Conservation (phyloP, 176 grass and related monocot species). For the Thalia dealbata region DNA sequence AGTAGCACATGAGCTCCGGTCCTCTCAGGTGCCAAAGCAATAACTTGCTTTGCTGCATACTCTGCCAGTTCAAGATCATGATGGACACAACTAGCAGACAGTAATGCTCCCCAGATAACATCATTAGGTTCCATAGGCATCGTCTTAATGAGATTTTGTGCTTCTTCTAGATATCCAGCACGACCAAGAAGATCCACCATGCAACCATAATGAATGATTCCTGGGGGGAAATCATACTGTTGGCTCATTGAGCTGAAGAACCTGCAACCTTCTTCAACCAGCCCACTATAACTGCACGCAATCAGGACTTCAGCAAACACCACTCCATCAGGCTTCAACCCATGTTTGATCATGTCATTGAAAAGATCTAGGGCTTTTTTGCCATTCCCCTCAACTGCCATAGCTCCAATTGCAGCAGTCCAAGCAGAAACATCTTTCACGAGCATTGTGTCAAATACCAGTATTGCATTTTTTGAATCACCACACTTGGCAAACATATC, state of each 20-base stretch:
- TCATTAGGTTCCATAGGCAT: conserved; percentile 14
- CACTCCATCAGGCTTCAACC: conserved; percentile 9
- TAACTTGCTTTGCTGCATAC: conserved; percentile 4
- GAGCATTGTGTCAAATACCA: conserved; percentile 7
- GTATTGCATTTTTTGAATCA: conserved; percentile 4
- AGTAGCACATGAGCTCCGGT: not conserved
- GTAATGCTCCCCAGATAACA: conserved; percentile 16
- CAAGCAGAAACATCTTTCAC: conserved; percentile 13
- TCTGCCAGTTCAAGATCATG: conserved; percentile 6
- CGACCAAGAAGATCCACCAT: conserved; percentile 21
- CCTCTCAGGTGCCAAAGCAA: not conserved
- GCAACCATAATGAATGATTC: conserved; percentile 12
- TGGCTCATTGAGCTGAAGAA: conserved; percentile 12
- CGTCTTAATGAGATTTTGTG: conserved; percentile 8
- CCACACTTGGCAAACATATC: conserved; percentile 19
- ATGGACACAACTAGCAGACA: conserved; percentile 6
- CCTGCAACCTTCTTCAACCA: not conserved
- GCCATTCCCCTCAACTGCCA: conserved; percentile 12
- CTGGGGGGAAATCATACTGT: not conserved
- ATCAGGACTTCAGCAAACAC: conserved; percentile 5
- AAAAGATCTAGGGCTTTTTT: not conserved
- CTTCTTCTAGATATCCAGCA: conserved; percentile 12
- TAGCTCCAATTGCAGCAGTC: conserved; percentile 11
- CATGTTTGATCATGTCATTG: conserved; percentile 3
- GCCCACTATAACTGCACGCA: conserved; percentile 2